These are phyloP conservation scores for Eragrostis tef DNA, from an alignment of 202 grass and related monocot genomes.

Conservation along the genomic window DNA sequence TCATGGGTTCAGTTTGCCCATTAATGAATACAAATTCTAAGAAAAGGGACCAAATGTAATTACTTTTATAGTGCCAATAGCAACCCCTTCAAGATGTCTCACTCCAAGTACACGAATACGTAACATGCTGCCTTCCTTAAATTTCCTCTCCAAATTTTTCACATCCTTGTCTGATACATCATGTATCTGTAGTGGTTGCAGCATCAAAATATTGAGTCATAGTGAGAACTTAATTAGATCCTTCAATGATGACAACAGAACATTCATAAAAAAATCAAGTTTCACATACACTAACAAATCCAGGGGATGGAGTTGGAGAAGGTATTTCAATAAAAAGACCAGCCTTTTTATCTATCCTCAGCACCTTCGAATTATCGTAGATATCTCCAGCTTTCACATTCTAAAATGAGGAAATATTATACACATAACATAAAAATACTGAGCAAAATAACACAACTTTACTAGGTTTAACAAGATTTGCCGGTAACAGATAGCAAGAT, in stretches of 20 bases:
- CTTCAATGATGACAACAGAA: constrained; percentile 23
- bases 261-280: constrained; percentile 30
- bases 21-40: constrained; percentile 31
- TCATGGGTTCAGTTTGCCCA: constrained; percentile 18
- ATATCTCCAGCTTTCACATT: constrained; percentile 85
- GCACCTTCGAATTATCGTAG: constrained; percentile 69
- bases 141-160: constrained; percentile 83
- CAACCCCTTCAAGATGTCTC: constrained; percentile 92
- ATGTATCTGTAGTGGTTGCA: constrained; percentile 59
- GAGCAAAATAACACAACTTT: neutral
- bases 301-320: constrained; percentile 70
- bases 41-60: constrained; percentile 30
- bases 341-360: constrained; percentile 81
- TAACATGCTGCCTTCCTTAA: constrained; percentile 73
- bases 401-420: constrained; percentile 52
- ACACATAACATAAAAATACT: constrained; percentile 10
- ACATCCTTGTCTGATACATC: constrained; percentile 82
- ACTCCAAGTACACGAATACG: constrained; percentile 83
- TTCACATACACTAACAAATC: constrained; percentile 83
- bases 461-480: constrained; percentile 15
- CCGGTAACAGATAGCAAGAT: constrained; percentile 31
- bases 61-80: constrained; percentile 83
- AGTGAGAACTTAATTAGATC: constrained; percentile 28
- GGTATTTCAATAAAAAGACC: constrained; percentile 93
- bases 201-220: constrained; percentile 39